Evolutionary conservation across 2,329 filamentous ascomycete genomes (phyloP).

Genomic region (Waltergamsia citrina): DNA sequence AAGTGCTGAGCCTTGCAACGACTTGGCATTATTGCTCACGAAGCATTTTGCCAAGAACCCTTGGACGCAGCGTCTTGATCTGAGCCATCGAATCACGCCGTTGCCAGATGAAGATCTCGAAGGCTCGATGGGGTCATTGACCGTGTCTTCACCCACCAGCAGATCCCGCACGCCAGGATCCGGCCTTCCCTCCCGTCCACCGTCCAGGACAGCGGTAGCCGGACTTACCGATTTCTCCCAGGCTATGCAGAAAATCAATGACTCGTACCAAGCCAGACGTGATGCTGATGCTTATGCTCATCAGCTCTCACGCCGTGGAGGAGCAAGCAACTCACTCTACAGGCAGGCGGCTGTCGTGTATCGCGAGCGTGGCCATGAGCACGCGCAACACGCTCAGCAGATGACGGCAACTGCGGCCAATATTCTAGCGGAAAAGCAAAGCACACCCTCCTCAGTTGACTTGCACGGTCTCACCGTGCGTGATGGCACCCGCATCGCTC

Average conservation of each 20-base stretch:
- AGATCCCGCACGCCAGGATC: slow-evolving; percentile 3
- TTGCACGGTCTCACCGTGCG: slow-evolving; percentile 76
- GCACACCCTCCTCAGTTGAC: slow-evolving; percentile 53
- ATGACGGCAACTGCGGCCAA: slow-evolving; percentile 62
- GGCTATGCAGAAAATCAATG: slow-evolving; percentile 15
- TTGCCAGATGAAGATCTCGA: slow-evolving; percentile 21
- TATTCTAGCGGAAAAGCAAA: slow-evolving; percentile 58
- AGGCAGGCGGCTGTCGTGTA: slow-evolving; percentile 71
- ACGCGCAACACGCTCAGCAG: slow-evolving; percentile 44
- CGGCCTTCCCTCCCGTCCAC: neutral
- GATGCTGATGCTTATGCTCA: slow-evolving; percentile 26
- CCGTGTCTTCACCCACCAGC: neutral
- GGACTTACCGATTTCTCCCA: slow-evolving; percentile 13
- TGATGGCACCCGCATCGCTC: slow-evolving; percentile 72
- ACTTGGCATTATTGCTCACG: slow-evolving; percentile 30
- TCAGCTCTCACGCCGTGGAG: slow-evolving; percentile 33
- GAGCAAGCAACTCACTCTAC: slow-evolving; percentile 63
- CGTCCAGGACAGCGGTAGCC: neutral
- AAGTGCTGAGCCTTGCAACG: slow-evolving; percentile 20
- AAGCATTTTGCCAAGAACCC: slow-evolving; percentile 30
- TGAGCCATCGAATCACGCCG: slow-evolving; percentile 28
- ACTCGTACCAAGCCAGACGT: slow-evolving; percentile 17
- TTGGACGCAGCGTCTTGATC: slow-evolving; percentile 22
- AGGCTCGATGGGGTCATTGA: neutral
- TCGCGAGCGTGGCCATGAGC: slow-evolving; percentile 57